Base-by-base conservation (phyloP, 805 yeast species). In the Starmerella lactis-condensi region DNA sequence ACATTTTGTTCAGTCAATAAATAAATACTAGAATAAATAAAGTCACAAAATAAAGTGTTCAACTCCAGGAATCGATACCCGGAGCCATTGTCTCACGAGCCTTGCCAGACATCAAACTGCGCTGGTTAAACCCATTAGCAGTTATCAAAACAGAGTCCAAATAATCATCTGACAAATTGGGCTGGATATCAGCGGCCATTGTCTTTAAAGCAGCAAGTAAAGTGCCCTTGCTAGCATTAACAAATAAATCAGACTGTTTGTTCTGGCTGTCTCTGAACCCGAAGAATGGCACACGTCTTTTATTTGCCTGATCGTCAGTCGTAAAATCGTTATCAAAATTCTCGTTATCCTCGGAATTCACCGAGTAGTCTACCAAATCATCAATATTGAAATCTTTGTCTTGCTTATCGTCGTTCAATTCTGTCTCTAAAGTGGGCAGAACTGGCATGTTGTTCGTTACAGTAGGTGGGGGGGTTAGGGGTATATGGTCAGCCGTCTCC, bases 1-100 rank as follows among this genome's bases (percentile, higher is more conserved):
- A n/a, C 11, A 10, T 21, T 21, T 21, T n/a, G 23, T 21, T 21
- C 10, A 11, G n/a, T 11, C 10, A 11, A 10, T 21, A 10, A 21
- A 21, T 10, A 21, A 11, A 10, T n/a, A n/a, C 10, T n/a, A n/a
- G n/a, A n/a, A n/a, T n/a, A n/a, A n/a, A n/a, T n/a, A n/a, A 31
- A 5, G 37, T 32, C 13, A 28, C 37, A 22, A 32, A 15, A 3
- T 30, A 30, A 6, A n/a, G 8, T 12, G 8, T 20, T 8, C 8
- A 16, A 10, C 21, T 16, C 4, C 9, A 14, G 21, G 31, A 17
- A 28, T 10, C 15, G 11, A 26, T 5, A 10, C 17, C 20, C 3
- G 45, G 47, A 8, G 44, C 47, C 41, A 44, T 41, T 4, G 47
- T 51, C 37, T 51, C 50, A 15, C 50, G 41, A 7, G 55, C 53